These are phyloP conservation scores for Protea cynaroides DNA, from an alignment of 164 flowering plant species.

Conservation along the genomic window DNA sequence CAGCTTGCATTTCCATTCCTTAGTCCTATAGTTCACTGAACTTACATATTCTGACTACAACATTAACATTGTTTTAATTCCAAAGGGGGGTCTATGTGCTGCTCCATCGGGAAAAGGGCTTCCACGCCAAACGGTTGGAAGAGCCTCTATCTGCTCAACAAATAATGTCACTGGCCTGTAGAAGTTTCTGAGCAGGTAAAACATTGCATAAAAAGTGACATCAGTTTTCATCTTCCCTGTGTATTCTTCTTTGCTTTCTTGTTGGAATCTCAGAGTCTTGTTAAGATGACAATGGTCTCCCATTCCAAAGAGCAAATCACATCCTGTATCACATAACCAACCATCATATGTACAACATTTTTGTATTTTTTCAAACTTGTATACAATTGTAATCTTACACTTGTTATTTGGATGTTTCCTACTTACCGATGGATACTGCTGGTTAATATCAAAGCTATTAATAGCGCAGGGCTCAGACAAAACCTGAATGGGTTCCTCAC, in stretches of 20 bases:
- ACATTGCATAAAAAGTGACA: neutral
- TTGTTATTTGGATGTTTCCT: neutral
- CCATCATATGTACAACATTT: neutral
- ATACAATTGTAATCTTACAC: neutral
- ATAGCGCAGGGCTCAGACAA: constrained; percentile 88
- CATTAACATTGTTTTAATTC: neutral
- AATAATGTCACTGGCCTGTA: constrained; percentile 14
- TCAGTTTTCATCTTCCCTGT: neutral
- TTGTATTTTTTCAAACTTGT: neutral
- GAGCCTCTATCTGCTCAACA: constrained; percentile 49
- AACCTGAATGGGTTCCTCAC: constrained; percentile 61
- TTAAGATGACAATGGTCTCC: constrained; percentile 69
- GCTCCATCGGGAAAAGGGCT: constrained; percentile 86
- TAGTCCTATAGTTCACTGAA: neutral
- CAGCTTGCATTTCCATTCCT: neutral
- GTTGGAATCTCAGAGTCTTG: constrained; percentile 30
- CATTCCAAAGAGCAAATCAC: constrained; percentile 87
- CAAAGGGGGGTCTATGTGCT: constrained; percentile 72
- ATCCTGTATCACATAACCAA: constrained; percentile 41
- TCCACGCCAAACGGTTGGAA: constrained; percentile 89
- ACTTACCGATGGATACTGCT: constrained; percentile 80
- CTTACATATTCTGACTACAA: neutral
- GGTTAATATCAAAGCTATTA: constrained; percentile 82
- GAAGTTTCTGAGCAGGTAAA: neutral
- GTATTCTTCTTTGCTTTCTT: neutral